phyloP scores from a whole-genome alignment of 441 rosid genomes.

The Adansonia rubrostipa region DNA sequence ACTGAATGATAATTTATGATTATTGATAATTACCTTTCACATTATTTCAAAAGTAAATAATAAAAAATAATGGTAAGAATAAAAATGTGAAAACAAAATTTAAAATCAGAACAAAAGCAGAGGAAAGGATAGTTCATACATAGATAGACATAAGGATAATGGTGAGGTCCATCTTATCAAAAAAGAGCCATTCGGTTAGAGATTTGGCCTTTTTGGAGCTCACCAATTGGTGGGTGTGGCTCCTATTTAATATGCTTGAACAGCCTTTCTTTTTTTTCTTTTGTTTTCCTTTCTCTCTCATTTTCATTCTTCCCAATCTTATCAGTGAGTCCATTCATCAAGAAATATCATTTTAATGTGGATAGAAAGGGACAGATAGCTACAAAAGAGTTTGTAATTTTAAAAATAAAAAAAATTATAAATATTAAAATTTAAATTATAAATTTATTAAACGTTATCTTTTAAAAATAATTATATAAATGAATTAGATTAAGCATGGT shows the following conservation, averaged over 20 bases:
- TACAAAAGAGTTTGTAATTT: too few species aligned
- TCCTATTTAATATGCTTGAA: conserved; percentile 28
- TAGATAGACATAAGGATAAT: conserved; percentile 35
- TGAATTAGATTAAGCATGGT: too few species aligned
- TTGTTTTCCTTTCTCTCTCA: not conserved
- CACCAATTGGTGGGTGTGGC: conserved; percentile 34
- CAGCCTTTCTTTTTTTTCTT: not conserved
- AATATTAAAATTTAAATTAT: too few species aligned
- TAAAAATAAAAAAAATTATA: too few species aligned
- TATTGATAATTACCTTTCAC: not conserved
- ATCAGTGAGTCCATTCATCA: conserved; percentile 2
- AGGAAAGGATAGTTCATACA: conserved; percentile 20
- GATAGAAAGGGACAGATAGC: conserved; percentile 19
- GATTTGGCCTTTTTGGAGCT: conserved; percentile 42
- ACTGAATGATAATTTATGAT: not conserved
- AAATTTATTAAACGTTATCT: too few species aligned
- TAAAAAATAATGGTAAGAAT: not conserved
- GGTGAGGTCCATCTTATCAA: conserved; percentile 46
- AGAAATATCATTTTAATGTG: not conserved
- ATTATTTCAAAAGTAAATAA: not conserved
- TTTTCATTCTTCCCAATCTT: conserved; percentile 16
- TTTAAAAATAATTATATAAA: too few species aligned
- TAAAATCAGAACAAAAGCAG: not conserved
- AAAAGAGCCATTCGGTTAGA: conserved; percentile 34
- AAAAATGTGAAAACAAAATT: not conserved